Base-by-base conservation (phyloP, 2,329 filamentous ascomycete genomes). In the Aspergillus ruber region DNA sequence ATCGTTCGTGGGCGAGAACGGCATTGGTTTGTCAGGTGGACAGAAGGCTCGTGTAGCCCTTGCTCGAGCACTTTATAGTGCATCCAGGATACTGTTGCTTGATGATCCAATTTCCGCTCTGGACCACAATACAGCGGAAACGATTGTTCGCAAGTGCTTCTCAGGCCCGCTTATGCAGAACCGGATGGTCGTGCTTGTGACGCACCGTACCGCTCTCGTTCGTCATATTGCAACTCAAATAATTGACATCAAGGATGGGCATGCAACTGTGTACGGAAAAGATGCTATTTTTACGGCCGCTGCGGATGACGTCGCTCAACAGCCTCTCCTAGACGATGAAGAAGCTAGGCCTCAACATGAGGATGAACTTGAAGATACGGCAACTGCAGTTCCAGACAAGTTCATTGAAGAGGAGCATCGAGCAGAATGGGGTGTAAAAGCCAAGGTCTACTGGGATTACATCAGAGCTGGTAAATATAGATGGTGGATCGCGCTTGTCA, bases 391-490 rank as follows among this genome's bases (percentile, higher is more conserved):
- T 10, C 83, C 85, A 0, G 82, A 85, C 27, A 88, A 88, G 57
- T 90, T 91, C 59, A 83, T 90, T 41, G 84, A 90, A 59, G 86
- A 90, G 27, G 87, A 93, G 62, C 74, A 83, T 55, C 78, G 87
- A 43, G 84, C 80, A 0, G 79, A 87, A 50, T 89, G 90, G 15
- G 83, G 86, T 1, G 86, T 95, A 1, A 81, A 90, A 57, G 71
- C 81, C 9, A 77, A 77, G 6, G 84, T 95, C 0, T 95, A 95
- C 61, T 89, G 86, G 82, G 82, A 83, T 53, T 95, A 95, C 56
- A 83, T 95, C 69, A 86, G 83, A 65, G 88, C 89, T 4, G 90
- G 90, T 2, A 85, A 82, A 10, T 73, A 90, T 40, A 74, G 74
- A 47, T 88, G 84, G 74, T 95, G 90, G 90, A 64, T 70, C 3